Evolutionary conservation across 176 grass and related monocot species (phyloP), one percentile per base, ranked within the genome.

Genomic region (Rhipidocladum racemiflorum): DNA sequence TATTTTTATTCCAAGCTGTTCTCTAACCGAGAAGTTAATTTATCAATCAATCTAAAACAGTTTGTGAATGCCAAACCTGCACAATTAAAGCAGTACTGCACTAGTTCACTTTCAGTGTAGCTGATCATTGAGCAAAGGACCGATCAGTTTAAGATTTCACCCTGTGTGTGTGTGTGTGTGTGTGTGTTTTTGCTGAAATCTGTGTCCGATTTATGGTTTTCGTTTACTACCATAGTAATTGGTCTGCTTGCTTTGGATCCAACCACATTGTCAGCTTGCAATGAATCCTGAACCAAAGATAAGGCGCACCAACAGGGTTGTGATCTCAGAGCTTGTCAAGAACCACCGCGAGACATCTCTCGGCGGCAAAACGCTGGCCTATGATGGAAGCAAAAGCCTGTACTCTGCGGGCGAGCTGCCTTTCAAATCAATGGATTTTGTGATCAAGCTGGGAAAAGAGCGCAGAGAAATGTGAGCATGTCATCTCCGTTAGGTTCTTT

Each of bases 351-450:
- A 68, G 10, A 70, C 86, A 8, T 49, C 60, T 35, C 87, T 97
- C 28, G 88, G 69, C 1, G 53, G 70, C 9, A 75, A 61, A 56
- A 45, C 44, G 15, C 84, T 88, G 3, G 88, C 85, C n/a, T 97
- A 92, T 11, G 95, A 94, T 79, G 95, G 95, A 20, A 87, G 86
- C 49, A 97, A 89, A 55, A 87, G 90, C 88, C 79, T 94, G 68
- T 97, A 92, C 65, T 91, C 95, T 56, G 84, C 92, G 24, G 88
- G 86, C 40, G 40, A 89, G 62, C 83, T 97, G 34, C 92, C 95
- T n/a, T 94, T 92, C 30, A 45, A 74, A 9, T 84, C 50, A 2
- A 94, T 86, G 74, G 81, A 88, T 24, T 97, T 97, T 76, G 85
- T 85, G 56, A 61, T 97, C 53, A 91, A 89, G 71, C 44, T 97